phyloP scores from a whole-genome alignment of 768 basidiomycete species.

The Tephrocybe sp. region DNA sequence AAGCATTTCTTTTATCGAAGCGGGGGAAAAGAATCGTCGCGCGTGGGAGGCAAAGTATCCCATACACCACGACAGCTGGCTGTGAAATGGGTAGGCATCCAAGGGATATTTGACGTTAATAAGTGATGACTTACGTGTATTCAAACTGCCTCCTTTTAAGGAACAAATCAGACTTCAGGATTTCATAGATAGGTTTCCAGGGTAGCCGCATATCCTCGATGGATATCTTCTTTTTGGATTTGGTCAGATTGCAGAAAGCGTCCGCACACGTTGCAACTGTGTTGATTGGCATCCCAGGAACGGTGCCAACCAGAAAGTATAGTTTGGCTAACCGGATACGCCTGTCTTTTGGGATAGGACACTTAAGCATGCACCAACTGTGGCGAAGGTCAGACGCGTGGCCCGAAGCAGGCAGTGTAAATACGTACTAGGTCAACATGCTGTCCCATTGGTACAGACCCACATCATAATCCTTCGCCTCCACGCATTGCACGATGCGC shows the following conservation, averaged over 20 bases:
- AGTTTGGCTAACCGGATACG: slow-evolving; percentile 73
- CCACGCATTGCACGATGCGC: slow-evolving; percentile 69
- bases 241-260: slow-evolving; percentile 55
- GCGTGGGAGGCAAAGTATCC: slow-evolving; percentile 66
- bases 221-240: slow-evolving; percentile 71
- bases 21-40: slow-evolving; percentile 87
- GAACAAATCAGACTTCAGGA: slow-evolving; percentile 74
- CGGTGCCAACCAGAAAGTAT: slow-evolving; percentile 74
- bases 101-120: background rate
- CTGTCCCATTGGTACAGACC: slow-evolving; percentile 81
- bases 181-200: slow-evolving; percentile 77
- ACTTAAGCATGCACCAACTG: slow-evolving; percentile 84
- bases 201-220: slow-evolving; percentile 81
- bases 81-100: slow-evolving; percentile 22
- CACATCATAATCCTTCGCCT: slow-evolving; percentile 81
- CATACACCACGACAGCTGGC: slow-evolving; percentile 78
- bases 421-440: slow-evolving; percentile 68
- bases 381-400: slow-evolving; percentile 9
- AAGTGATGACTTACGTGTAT: slow-evolving; percentile 55
- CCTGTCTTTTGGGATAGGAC: slow-evolving; percentile 81
- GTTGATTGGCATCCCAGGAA: slow-evolving; percentile 75
- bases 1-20: slow-evolving; percentile 85
- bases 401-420: background rate
- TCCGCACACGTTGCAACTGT: slow-evolving; percentile 69
- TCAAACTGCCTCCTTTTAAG: slow-evolving; percentile 75